Evolutionary conservation across 345 rosid genomes (phyloP).

Genomic region (Durio zibethinus): DNA sequence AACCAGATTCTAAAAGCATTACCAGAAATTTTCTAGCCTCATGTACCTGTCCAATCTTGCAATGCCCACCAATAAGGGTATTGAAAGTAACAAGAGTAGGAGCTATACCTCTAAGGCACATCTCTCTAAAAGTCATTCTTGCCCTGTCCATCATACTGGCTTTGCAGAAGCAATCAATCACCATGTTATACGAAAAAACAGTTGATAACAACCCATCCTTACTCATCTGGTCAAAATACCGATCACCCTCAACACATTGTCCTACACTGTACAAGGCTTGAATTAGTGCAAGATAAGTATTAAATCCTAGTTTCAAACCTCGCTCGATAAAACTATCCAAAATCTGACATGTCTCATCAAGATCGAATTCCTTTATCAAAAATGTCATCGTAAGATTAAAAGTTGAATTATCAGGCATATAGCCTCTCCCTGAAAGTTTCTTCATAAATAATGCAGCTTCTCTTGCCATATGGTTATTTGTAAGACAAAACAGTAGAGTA

Average conservation of each 20-base stretch:
- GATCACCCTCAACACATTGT: slow-evolving; percentile 46
- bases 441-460: slow-evolving; percentile 60
- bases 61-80: slow-evolving; percentile 60
- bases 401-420: slow-evolving; percentile 51
- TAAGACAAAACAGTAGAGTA: slow-evolving; percentile 60
- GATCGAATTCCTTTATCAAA: slow-evolving; percentile 58
- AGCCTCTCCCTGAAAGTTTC: slow-evolving; percentile 47
- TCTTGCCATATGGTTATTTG: slow-evolving; percentile 60
- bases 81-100: slow-evolving; percentile 85
- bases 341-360: slow-evolving; percentile 50
- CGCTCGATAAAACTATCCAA: slow-evolving; percentile 43
- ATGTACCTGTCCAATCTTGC: slow-evolving; percentile 43
- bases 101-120: slow-evolving; percentile 47
- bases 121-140: slow-evolving; percentile 37
- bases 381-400: slow-evolving; percentile 57
- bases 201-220: slow-evolving; percentile 45
- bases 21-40: slow-evolving; percentile 41
- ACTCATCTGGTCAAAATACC: slow-evolving; percentile 46
- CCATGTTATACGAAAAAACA: slow-evolving; percentile 60
- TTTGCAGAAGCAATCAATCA: slow-evolving; percentile 80
- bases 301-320: slow-evolving; percentile 65
- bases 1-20: slow-evolving; percentile 55
- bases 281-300: slow-evolving; percentile 49
- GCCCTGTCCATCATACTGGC: slow-evolving; percentile 51
- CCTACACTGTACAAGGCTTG: slow-evolving; percentile 55